Conservation (phyloP, 176 grass and related monocot species). For the Bolboschoenus planiculmis region DNA sequence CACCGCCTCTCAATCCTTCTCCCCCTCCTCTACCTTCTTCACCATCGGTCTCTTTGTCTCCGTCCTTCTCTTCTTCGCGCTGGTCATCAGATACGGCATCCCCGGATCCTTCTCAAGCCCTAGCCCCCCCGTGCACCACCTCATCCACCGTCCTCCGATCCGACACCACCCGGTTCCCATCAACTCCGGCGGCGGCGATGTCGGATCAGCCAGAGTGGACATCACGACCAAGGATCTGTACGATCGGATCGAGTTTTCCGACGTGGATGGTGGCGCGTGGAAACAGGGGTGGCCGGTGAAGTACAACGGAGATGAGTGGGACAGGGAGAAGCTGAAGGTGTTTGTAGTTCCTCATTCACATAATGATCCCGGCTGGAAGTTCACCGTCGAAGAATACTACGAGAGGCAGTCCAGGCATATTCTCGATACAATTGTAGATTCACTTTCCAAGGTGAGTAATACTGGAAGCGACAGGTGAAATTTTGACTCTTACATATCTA, state of each 20-base stretch:
- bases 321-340: conserved; percentile 86
- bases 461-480: too few species aligned
- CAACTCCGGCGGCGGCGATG: conserved; percentile 13
- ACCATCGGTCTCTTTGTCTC: conserved; percentile 39
- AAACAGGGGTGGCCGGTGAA: conserved; percentile 88
- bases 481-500: too few species aligned
- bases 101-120: conserved; percentile 38
- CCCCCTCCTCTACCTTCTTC: conserved; percentile 45
- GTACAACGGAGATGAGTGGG: conserved; percentile 75
- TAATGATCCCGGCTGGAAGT: conserved; percentile 91
- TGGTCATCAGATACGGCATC: conserved; percentile 56
- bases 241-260: conserved; percentile 83
- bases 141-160: conserved; percentile 49
- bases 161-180: conserved; percentile 37
- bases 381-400: conserved; percentile 97
- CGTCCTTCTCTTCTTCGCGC: conserved; percentile 46
- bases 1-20: conserved; percentile 7
- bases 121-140: conserved; percentile 33
- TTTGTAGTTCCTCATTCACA: conserved; percentile 97
- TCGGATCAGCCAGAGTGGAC: conserved; percentile 40
- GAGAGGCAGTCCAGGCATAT: conserved; percentile 74
- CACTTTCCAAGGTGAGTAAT: conserved; percentile 92
- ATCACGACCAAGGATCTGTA: conserved; percentile 88
- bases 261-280: conserved; percentile 81
- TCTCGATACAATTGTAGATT: conserved; percentile 79